These are phyloP conservation scores for Rosa multiflora DNA, from an alignment of 306 rosid genomes.

Conservation along the genomic window DNA sequence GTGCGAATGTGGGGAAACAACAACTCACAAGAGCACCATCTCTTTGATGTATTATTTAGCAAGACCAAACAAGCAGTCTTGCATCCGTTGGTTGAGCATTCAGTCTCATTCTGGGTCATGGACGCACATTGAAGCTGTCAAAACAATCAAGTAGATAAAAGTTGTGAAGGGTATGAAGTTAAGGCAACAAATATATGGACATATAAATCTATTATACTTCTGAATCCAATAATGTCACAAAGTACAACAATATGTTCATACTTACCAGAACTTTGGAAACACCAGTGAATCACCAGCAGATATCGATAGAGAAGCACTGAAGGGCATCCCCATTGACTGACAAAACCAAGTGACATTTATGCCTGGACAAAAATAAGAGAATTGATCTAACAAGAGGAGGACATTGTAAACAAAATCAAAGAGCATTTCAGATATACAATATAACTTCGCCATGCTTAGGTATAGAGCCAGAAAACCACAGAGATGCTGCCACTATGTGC, in stretches of 20 bases:
- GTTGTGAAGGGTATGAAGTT: neutral
- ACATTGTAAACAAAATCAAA: neutral
- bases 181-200: neutral
- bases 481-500: constrained; percentile 21
- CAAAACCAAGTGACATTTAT: neutral
- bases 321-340: neutral
- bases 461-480: neutral
- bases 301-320: neutral
- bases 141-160: neutral
- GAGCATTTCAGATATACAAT: neutral
- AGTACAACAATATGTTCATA: neutral
- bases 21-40: neutral
- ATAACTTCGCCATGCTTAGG: neutral
- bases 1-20: neutral
- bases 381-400: neutral
- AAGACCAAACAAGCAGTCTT: neutral
- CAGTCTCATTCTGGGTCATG: neutral
- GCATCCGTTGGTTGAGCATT: neutral
- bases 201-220: neutral
- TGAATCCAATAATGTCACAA: neutral
- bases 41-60: neutral
- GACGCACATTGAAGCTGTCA: neutral
- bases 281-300: neutral
- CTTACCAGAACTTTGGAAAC: neutral
- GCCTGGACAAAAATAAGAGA: neutral